Base-by-base conservation (phyloP, 192 early-diverging fungal genomes). In the Gonapodya sp. region DNA sequence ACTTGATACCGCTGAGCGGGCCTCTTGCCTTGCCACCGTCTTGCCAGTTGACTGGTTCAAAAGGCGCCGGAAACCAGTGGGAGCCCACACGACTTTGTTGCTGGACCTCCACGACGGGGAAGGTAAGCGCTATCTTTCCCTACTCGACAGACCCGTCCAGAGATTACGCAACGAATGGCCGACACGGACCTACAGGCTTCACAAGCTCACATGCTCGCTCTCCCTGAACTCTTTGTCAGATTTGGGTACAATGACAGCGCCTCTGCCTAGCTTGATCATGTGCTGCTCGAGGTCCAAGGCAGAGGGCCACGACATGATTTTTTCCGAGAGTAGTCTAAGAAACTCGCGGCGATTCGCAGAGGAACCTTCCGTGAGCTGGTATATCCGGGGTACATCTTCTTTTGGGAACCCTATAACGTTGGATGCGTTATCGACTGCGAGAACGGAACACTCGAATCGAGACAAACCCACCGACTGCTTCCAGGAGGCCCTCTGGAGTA, bases 241-340 rank as follows among this genome's bases (percentile, higher is more conserved):
- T 34, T 32, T 77, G 2, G 75, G 75, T 14, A 77, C 75, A 34
- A 77, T 33, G 8, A 77, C 75, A 2, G 75, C 75, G 30, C 75
- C 75, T 2, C 30, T 2, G 2, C 34, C 34, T 8, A 18, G 31
- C 75, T 18, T 77, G 75, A 18, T 18, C 75, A 77, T 77, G 75
- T 77, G 75, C 75, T 77, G 18, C 31, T 77, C 75, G 18, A 77
- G 75, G 2, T 77, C 75, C 75, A 34, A 31, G 8, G 75, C 75
- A 64, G 46, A 64, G 18, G 18, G 18, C 75, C 75, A 77, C 34
- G 18, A 18, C 8, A 14, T 14, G 8, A 77, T 34, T 34, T 77
- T 77, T 16, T 18, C 18, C 8, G 75, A 32, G 75, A 77, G 34
- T 8, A 18, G 75, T 2, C 34, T 2, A 8, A 77, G 75, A 33